Evolutionary conservation across 768 basidiomycete species (phyloP).

Genomic region (Lentinula boryana): DNA sequence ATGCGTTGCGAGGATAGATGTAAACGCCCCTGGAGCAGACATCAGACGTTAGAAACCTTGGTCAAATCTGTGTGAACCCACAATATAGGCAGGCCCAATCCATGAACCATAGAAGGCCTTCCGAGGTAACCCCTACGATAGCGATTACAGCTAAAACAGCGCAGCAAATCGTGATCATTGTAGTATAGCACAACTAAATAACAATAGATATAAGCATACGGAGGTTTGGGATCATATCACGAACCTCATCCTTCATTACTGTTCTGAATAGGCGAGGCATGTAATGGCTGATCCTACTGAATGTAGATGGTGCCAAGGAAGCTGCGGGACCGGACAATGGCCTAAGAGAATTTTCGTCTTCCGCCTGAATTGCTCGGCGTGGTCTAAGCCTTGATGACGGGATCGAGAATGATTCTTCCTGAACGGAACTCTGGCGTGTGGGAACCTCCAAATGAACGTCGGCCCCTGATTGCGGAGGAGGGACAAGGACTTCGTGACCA

Average conservation of each 20-base stretch:
- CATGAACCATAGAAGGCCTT: slow-evolving; percentile 36
- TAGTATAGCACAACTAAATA: slow-evolving; percentile 46
- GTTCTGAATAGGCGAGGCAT: slow-evolving; percentile 47
- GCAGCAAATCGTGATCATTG: slow-evolving; percentile 43
- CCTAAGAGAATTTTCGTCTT: neutral
- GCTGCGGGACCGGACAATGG: slow-evolving; percentile 9
- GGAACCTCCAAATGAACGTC: neutral
- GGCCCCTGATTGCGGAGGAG: neutral
- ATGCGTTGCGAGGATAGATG: slow-evolving; percentile 51
- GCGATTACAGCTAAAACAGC: slow-evolving; percentile 43
- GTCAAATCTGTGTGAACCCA: slow-evolving; percentile 19
- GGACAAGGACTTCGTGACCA: slow-evolving; percentile 25
- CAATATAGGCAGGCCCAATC: slow-evolving; percentile 54
- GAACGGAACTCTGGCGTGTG: neutral
- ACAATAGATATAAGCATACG: neutral
- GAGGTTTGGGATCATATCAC: slow-evolving; percentile 8
- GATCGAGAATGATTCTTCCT: neutral
- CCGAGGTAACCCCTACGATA: slow-evolving; percentile 43
- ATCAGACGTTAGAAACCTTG: slow-evolving; percentile 6
- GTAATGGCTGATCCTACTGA: slow-evolving; percentile 40
- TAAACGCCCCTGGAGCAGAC: slow-evolving; percentile 39
- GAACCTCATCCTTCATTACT: slow-evolving; percentile 62
- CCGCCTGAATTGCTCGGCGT: neutral
- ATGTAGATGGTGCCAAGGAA: slow-evolving; percentile 23
- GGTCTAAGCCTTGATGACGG: neutral